These are phyloP conservation scores for Tetraselmis chui DNA, from an alignment of 139 green algal genomes.

Conservation along the genomic window DNA sequence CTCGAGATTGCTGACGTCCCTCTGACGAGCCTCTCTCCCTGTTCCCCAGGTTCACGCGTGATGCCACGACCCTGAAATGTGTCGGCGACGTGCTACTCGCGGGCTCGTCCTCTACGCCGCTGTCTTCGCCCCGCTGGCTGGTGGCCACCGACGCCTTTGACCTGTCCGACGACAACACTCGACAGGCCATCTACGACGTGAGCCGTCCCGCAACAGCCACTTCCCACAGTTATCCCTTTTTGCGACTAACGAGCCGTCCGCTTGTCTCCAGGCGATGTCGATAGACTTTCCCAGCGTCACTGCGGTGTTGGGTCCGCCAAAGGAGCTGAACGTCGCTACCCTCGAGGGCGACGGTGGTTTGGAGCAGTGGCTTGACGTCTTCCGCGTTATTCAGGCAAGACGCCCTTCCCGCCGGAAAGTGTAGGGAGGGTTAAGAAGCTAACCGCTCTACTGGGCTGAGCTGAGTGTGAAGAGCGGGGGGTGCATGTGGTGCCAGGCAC, in stretches of 20 bases:
- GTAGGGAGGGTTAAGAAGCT: too few species aligned
- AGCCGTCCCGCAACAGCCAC: background rate
- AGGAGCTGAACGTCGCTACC: conserved; percentile 36
- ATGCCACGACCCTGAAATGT: conserved; percentile 33
- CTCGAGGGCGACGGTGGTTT: conserved; percentile 31
- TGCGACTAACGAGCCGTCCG: background rate
- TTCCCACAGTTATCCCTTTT: background rate
- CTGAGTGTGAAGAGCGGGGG: too few species aligned
- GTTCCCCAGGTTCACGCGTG: conserved; percentile 60
- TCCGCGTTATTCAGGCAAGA: conserved; percentile 51
- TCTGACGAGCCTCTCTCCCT: too few species aligned
- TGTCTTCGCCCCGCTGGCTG: conserved; percentile 55
- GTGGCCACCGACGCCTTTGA: conserved; percentile 70
- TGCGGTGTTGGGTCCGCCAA: conserved; percentile 32
- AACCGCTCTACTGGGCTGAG: too few species aligned
- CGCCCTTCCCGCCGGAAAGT: too few species aligned
- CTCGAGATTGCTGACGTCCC: too few species aligned
- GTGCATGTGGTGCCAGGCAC: too few species aligned
- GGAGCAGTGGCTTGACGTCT: conserved; percentile 57
- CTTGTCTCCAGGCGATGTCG: conserved; percentile 8
- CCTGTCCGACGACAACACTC: conserved; percentile 35
- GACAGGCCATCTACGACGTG: conserved; percentile 50
- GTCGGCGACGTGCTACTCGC: conserved; percentile 49
- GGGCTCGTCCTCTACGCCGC: background rate
- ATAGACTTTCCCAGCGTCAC: conserved; percentile 7